Evolutionary conservation across 192 early-diverging fungal species (phyloP).

Genomic region (Coemansia sp.): DNA sequence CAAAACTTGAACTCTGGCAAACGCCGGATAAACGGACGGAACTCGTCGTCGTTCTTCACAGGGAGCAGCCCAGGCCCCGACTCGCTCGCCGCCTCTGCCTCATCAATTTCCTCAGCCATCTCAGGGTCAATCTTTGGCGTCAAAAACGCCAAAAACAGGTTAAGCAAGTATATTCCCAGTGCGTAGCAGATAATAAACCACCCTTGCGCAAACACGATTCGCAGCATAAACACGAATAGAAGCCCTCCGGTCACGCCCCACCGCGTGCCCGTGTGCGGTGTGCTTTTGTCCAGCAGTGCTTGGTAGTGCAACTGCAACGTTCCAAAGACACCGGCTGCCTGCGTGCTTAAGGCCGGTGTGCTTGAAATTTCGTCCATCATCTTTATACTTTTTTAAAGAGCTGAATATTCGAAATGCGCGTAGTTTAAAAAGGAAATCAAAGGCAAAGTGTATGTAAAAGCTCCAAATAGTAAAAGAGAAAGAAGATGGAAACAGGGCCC

Average conservation of each 20-base stretch:
- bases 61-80: slow-evolving; percentile 69
- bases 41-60: slow-evolving; percentile 88
- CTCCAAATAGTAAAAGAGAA: neutral
- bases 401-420: neutral
- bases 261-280: slow-evolving; percentile 72
- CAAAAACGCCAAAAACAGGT: slow-evolving; percentile 92
- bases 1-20: slow-evolving; percentile 99
- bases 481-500: neutral
- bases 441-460: neutral
- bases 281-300: slow-evolving; percentile 76
- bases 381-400: slow-evolving; percentile 1
- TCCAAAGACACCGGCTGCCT: slow-evolving; percentile 37
- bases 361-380: slow-evolving; percentile 53
- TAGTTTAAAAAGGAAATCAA: neutral
- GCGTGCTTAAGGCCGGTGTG: slow-evolving; percentile 47
- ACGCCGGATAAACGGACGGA: slow-evolving; percentile 93
- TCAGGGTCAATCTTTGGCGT: slow-evolving; percentile 94
- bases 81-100: slow-evolving; percentile 51
- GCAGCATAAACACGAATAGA: slow-evolving; percentile 68
- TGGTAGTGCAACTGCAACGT: slow-evolving; percentile 60
- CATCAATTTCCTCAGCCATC: slow-evolving; percentile 52
- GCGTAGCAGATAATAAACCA: slow-evolving; percentile 97
- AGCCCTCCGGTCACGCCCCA: slow-evolving; percentile 70
- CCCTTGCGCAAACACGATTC: slow-evolving; percentile 82
- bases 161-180: slow-evolving; percentile 92